phyloP scores from a whole-genome alignment of 371 early-diverging fungal species.

The Saksenaea oblongispora region DNA sequence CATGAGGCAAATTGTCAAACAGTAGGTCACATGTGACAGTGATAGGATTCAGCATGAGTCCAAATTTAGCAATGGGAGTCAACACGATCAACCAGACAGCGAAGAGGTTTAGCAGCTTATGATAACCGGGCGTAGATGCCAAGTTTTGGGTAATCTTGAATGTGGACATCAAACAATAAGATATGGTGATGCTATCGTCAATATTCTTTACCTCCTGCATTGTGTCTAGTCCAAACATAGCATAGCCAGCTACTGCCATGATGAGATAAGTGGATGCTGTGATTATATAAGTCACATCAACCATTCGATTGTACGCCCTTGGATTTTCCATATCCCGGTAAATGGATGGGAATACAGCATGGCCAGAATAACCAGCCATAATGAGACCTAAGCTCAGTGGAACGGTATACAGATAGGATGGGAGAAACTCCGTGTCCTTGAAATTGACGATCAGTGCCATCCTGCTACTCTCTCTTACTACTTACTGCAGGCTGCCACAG shows the following conservation, averaged over 20 bases:
- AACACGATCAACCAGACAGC: constrained; percentile 30
- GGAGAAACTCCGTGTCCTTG: constrained; percentile 27
- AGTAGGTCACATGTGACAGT: constrained; percentile 48
- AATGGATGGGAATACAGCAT: constrained; percentile 65
- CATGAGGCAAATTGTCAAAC: constrained; percentile 6
- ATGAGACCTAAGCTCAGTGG: constrained; percentile 34
- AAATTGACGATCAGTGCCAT: background rate
- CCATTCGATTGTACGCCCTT: constrained; percentile 44
- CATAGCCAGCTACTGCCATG: constrained; percentile 61
- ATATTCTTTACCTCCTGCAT: constrained; percentile 45
- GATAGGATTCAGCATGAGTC: constrained; percentile 62
- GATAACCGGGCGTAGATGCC: constrained; percentile 28
- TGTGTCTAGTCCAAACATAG: constrained; percentile 69
- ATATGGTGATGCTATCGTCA: background rate
- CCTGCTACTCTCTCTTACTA: background rate
- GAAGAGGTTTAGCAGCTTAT: constrained; percentile 21
- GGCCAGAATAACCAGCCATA: constrained; percentile 52
- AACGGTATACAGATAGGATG: constrained; percentile 18
- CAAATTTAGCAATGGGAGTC: constrained; percentile 31
- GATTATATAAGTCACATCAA: constrained; percentile 56
- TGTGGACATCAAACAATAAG: constrained; percentile 4
- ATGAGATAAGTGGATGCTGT: constrained; percentile 46
- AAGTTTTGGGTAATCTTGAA: constrained; percentile 67
- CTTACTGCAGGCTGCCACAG: constrained; percentile 50
- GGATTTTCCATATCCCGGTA: constrained; percentile 65